phyloP scores from a whole-genome alignment of 2,329 filamentous ascomycete species.

The Elsinoe ampelina region DNA sequence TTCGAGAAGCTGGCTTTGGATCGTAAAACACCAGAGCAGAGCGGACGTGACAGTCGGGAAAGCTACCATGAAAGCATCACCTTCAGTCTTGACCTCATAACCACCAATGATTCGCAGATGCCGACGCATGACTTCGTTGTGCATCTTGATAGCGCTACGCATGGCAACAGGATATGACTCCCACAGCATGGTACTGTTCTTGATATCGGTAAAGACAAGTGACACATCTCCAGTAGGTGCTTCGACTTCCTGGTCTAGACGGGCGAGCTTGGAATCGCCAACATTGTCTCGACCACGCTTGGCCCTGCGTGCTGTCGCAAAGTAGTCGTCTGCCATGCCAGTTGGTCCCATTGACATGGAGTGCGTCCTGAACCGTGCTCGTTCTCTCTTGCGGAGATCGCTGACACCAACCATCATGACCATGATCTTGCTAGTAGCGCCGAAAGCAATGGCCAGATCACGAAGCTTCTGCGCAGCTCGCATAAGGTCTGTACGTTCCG shows the following conservation, averaged over 20 bases:
- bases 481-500: slow-evolving; percentile 85
- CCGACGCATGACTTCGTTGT: slow-evolving; percentile 93
- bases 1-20: slow-evolving; percentile 78
- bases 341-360: slow-evolving; percentile 80
- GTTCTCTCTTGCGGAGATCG: slow-evolving; percentile 78
- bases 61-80: slow-evolving; percentile 98
- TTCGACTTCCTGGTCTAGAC: slow-evolving; percentile 82
- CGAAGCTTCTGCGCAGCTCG: slow-evolving; percentile 86
- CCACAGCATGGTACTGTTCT: slow-evolving; percentile 94
- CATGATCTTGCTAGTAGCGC: slow-evolving; percentile 91
- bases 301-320: slow-evolving; percentile 53
- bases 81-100: slow-evolving; percentile 99
- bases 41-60: slow-evolving; percentile 94
- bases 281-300: slow-evolving; percentile 50
- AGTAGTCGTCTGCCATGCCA: slow-evolving; percentile 61
- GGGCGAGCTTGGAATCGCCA: slow-evolving; percentile 77
- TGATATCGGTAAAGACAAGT: slow-evolving; percentile 98
- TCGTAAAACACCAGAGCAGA: slow-evolving; percentile 90
- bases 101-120: slow-evolving; percentile 89
- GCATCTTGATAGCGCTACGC: slow-evolving; percentile 91
- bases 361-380: slow-evolving; percentile 64
- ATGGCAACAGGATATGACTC: slow-evolving; percentile 91
- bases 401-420: slow-evolving; percentile 96
- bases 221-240: slow-evolving; percentile 84
- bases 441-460: slow-evolving; percentile 91